Evolutionary conservation across 2,329 filamentous ascomycete species (phyloP).

Genomic region (Aspergillus felis): DNA sequence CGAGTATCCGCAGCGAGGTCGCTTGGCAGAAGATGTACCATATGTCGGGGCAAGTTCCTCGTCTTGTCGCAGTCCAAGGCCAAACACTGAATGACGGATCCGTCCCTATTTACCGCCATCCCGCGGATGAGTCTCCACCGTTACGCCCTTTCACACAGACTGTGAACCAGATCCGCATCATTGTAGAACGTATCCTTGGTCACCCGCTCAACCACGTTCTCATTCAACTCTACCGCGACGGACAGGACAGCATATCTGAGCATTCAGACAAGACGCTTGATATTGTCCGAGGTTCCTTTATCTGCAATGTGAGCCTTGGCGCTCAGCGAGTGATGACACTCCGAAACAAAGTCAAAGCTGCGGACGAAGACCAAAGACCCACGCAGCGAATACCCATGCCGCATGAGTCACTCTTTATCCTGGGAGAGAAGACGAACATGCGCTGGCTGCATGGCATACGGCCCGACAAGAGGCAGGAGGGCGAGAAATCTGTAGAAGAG

Average conservation of each 20-base stretch:
- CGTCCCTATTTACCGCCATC: conserved; percentile 91
- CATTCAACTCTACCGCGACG: conserved; percentile 88
- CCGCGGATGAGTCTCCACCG: conserved; percentile 79
- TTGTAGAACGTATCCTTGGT: conserved; percentile 68
- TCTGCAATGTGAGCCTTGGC: conserved; percentile 92
- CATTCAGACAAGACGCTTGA: conserved; percentile 97
- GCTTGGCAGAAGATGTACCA: conserved; percentile 91
- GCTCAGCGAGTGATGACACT: conserved; percentile 87
- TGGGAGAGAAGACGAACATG: conserved; percentile 77
- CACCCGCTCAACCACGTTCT: conserved; percentile 86
- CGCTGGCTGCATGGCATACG: conserved; percentile 91
- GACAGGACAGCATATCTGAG: conserved; percentile 89
- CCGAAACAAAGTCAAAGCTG: conserved; percentile 58
- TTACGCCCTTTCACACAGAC: conserved; percentile 70
- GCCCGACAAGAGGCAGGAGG: conserved; percentile 69
- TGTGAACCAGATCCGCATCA: conserved; percentile 63
- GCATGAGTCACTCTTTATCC: conserved; percentile 82
- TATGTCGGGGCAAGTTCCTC: conserved; percentile 83
- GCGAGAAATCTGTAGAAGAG: conserved; percentile 67
- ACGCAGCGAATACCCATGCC: conserved; percentile 70
- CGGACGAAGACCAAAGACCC: conserved; percentile 41
- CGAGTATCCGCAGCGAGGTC: conserved; percentile 68
- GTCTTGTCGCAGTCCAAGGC: conserved; percentile 87
- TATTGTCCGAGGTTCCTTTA: conserved; percentile 73
- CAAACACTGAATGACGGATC: conserved; percentile 60